Conservation (phyloP, 139 green algal genomes). For the Closterium sp. region DNA sequence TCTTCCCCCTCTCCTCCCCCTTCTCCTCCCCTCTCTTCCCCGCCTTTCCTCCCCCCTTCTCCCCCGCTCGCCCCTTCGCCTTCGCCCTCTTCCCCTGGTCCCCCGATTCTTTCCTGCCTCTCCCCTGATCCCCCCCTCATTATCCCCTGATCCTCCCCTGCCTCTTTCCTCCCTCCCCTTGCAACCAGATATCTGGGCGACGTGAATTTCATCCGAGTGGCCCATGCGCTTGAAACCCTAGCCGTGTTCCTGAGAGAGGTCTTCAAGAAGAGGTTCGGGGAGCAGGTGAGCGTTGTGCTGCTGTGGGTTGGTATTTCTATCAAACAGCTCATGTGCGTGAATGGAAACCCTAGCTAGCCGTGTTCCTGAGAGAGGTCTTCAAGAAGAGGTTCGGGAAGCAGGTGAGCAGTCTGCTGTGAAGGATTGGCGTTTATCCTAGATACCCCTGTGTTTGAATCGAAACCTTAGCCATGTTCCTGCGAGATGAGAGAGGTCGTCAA, state of each 20-base stretch:
- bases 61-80: no score
- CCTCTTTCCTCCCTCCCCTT: not conserved
- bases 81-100: no score
- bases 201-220: constrained; percentile 46
- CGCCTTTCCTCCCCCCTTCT: no score
- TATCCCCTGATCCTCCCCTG: not conserved
- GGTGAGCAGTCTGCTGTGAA: not conserved
- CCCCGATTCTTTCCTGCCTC: no score
- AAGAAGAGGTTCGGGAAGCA: not conserved
- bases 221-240: constrained; percentile 34
- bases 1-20: no score
- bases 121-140: not conserved
- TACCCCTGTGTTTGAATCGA: not conserved
- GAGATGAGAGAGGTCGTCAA: constrained; percentile 41
- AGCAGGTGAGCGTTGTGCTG: constrained; percentile 13
- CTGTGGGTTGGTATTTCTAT: not conserved
- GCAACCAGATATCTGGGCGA: constrained; percentile 38
- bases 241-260: constrained; percentile 38
- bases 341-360: not conserved
- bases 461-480: constrained; percentile 7
- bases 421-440: no score
- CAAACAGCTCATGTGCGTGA: not conserved
- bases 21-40: no score
- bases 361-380: not conserved
- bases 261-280: constrained; percentile 37